phyloP scores from a whole-genome alignment of 441 rosid genomes.

The Corymbia citriodora region DNA sequence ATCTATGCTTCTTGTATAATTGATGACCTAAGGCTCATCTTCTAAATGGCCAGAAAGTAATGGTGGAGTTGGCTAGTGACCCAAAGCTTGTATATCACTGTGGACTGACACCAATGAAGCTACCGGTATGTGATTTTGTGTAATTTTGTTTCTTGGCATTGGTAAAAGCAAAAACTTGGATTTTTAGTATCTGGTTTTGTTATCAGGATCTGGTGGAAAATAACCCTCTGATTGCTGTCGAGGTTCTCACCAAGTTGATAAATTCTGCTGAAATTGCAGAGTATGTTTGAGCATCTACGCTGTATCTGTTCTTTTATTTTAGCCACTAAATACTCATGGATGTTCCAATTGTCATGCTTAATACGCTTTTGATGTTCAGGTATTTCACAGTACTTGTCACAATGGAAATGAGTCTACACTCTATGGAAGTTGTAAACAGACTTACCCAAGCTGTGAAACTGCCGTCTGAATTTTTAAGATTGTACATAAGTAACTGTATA shows the following conservation, averaged over 20 bases:
- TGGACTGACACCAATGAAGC: conserved; percentile 84
- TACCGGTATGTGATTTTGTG: conserved; percentile 58
- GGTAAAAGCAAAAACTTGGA: conserved; percentile 2
- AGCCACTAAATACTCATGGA: background rate
- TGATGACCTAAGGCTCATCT: background rate
- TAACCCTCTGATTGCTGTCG: conserved; percentile 93
- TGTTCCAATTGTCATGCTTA: background rate
- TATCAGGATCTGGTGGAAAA: conserved; percentile 91
- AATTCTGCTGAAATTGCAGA: conserved; percentile 80
- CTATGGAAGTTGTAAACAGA: conserved; percentile 98
- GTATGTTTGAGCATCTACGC: conserved; percentile 38
- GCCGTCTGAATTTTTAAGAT: conserved; percentile 84
- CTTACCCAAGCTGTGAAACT: conserved; percentile 92
- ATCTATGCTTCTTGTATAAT: background rate
- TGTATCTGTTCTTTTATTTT: background rate
- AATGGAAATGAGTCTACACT: conserved; percentile 98
- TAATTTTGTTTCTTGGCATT: background rate
- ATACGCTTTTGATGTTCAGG: conserved; percentile 29
- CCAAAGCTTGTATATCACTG: conserved; percentile 92
- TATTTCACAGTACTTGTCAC: conserved; percentile 82
- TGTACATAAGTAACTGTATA: conserved; percentile 93
- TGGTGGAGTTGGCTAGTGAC: conserved; percentile 69
- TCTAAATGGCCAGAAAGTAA: conserved; percentile 25
- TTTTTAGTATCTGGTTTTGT: conserved; percentile 10
- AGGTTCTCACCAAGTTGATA: conserved; percentile 81